Percentiles rank a stretch among this genome's conserved stretches.
phyloP scores from a whole-genome alignment of 257 asterid genomes.

The Jacaranda copaia region DNA sequence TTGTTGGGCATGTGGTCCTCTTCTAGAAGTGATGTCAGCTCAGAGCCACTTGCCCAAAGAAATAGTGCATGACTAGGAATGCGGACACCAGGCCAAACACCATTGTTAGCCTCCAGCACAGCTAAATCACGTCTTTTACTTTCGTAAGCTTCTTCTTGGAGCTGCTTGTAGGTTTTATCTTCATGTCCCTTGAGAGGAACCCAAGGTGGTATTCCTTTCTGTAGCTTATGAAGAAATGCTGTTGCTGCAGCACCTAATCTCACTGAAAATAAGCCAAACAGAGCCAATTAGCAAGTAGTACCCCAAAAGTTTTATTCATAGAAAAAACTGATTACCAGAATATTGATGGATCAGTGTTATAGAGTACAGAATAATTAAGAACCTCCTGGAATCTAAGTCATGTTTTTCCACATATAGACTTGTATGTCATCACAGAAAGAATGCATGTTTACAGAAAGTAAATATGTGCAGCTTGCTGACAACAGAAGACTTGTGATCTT shows the following conservation, averaged over 20 bases:
- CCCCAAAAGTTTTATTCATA: neutral
- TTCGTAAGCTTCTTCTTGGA: conserved; percentile 90
- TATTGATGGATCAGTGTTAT: neutral
- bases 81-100: conserved; percentile 93
- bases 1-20: conserved; percentile 99
- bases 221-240: conserved; percentile 84
- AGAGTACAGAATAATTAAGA: too few relatives aligned
- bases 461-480: too few relatives aligned
- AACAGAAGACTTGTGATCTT: neutral
- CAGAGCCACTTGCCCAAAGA: conserved; percentile 99
- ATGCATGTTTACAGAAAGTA: too few relatives aligned
- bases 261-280: conserved; percentile 58
- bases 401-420: too few relatives aligned
- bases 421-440: too few relatives aligned
- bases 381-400: too few relatives aligned
- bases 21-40: conserved; percentile 83
- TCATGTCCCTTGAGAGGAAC: conserved; percentile 96
- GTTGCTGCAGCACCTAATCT: conserved; percentile 95
- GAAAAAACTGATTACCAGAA: neutral
- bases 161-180: conserved; percentile 84
- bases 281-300: conserved; percentile 20
- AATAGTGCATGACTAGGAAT: conserved; percentile 93
- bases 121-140: conserved; percentile 90
- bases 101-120: conserved; percentile 85
- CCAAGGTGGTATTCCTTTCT: conserved; percentile 96